A percentile compares a stretch with the other conserved stretches of the same genome.
Evolutionary conservation across 768 basidiomycete genomes (phyloP).

Genomic region (Daedalea quercina): DNA sequence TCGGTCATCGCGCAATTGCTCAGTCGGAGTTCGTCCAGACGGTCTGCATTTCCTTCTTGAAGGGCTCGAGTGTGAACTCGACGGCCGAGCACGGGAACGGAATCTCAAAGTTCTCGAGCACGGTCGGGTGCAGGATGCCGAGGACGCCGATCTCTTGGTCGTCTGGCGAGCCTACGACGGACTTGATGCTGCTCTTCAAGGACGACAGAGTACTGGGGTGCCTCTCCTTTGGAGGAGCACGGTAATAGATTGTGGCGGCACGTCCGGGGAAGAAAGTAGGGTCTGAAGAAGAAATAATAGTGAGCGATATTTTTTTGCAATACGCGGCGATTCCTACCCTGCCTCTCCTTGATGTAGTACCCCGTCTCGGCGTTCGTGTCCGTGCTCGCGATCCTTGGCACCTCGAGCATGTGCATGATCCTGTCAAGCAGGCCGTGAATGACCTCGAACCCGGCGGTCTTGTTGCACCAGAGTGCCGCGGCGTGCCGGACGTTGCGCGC

Average conservation of each 20-base stretch:
- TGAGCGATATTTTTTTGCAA: neutral
- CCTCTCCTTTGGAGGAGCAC: conserved; percentile 39
- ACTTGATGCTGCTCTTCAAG: conserved; percentile 39
- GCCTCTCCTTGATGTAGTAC: conserved; percentile 86
- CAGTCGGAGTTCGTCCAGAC: conserved; percentile 10
- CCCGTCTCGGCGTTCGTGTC: conserved; percentile 59
- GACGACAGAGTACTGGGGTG: conserved; percentile 22
- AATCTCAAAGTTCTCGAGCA: conserved; percentile 91
- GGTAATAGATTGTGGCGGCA: conserved; percentile 87
- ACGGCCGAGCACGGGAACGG: conserved; percentile 90
- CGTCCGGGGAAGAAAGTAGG: conserved; percentile 93
- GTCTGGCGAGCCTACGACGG: conserved; percentile 31
- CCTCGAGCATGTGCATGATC: conserved; percentile 92
- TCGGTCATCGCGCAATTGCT: neutral
- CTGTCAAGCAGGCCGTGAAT: conserved; percentile 93
- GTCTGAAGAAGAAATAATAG: conserved; percentile 44
- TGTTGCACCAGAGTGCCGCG: conserved; percentile 93
- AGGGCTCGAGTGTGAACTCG: conserved; percentile 93
- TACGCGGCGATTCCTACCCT: conserved; percentile 47
- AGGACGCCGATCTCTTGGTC: conserved; percentile 84
- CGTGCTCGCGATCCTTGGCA: conserved; percentile 63
- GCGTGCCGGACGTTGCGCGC: conserved; percentile 85
- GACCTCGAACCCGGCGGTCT: conserved; percentile 94
- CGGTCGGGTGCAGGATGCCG: conserved; percentile 89
- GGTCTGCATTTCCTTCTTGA: conserved; percentile 52